Percentiles rank a stretch among this genome's conserved stretches.
Evolutionary conservation across 768 basidiomycete species (phyloP).

Genomic region (Cystobasidium onofrii): DNA sequence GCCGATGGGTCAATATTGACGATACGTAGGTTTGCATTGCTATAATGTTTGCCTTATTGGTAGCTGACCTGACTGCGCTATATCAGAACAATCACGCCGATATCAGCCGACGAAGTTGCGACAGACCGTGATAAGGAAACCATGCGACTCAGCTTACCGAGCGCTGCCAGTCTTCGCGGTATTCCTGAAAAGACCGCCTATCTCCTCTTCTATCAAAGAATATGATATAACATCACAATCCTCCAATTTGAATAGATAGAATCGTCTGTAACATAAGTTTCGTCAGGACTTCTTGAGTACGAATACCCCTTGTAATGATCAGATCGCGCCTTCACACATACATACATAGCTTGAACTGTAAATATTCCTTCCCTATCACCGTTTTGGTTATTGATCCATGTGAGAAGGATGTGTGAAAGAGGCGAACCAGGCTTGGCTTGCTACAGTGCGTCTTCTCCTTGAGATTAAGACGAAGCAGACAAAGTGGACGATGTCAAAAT

Average conservation of each 20-base stretch:
- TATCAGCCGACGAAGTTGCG: slow-evolving; percentile 29
- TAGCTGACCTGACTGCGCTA: neutral
- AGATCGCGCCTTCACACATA: no score
- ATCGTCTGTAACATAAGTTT: neutral
- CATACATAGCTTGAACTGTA: neutral
- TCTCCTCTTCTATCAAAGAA: slow-evolving; percentile 34
- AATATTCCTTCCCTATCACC: neutral
- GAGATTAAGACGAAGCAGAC: no score
- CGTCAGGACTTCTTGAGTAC: no score
- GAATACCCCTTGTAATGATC: no score
- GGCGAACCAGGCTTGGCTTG: no score
- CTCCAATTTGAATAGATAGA: no score
- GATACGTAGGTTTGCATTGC: slow-evolving; percentile 54
- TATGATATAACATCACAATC: no score
- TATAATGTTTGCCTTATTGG: neutral
- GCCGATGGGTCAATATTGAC: slow-evolving; percentile 86
- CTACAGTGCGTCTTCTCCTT: no score
- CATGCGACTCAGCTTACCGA: slow-evolving; percentile 33
- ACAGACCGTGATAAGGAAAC: slow-evolving; percentile 31
- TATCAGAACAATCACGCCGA: slow-evolving; percentile 23
- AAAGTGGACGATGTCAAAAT: no score
- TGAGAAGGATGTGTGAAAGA: no score
- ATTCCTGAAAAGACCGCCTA: slow-evolving; percentile 34
- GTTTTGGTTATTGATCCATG: no score
- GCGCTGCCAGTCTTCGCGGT: slow-evolving; percentile 10